Conservation (phyloP, 2,329 filamentous ascomycete genomes). For the Aspergillus tubingensis region DNA sequence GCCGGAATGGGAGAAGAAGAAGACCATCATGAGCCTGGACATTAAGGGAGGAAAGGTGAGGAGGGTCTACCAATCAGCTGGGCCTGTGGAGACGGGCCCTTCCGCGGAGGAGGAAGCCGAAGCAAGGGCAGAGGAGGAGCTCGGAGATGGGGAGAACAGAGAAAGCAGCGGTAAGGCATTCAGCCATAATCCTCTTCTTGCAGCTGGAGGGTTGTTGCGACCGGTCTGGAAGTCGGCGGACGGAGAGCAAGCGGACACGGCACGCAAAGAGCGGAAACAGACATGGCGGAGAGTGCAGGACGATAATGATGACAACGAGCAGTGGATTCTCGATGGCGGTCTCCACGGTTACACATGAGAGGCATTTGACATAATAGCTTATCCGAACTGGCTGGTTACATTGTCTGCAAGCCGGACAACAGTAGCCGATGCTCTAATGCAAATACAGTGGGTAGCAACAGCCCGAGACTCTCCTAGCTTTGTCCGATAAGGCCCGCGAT, state of each 20-base stretch:
- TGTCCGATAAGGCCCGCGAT: not conserved
- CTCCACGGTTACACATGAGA: conserved; percentile 36
- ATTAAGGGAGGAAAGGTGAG: conserved; percentile 76
- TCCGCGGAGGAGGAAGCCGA: conserved; percentile 26
- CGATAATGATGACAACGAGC: conserved; percentile 51
- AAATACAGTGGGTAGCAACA: too few species aligned
- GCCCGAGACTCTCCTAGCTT: too few species aligned
- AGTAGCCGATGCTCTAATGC: too few species aligned
- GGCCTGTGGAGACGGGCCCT: conserved; percentile 26
- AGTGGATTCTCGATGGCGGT: conserved; percentile 51
- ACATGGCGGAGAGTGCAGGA: conserved; percentile 51
- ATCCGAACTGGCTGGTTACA: too few species aligned
- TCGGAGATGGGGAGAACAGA: conserved; percentile 12
- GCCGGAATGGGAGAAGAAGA: conserved; percentile 86
- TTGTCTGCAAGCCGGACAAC: too few species aligned
- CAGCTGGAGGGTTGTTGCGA: conserved; percentile 46
- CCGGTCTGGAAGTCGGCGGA: conserved; percentile 47
- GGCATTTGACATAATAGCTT: not conserved
- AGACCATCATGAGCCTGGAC: conserved; percentile 82
- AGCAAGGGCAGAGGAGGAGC: conserved; percentile 30
- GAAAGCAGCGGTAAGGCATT: conserved; percentile 36
- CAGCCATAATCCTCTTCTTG: conserved; percentile 48
- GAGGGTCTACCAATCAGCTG: conserved; percentile 47
- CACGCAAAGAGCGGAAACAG: conserved; percentile 39
- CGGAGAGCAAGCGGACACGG: conserved; percentile 26